A percentile compares a stretch with the other conserved stretches of the same genome.
Evolutionary conservation across 148 eudicot genomes (phyloP).

Genomic region (Chenopodium formosanum): DNA sequence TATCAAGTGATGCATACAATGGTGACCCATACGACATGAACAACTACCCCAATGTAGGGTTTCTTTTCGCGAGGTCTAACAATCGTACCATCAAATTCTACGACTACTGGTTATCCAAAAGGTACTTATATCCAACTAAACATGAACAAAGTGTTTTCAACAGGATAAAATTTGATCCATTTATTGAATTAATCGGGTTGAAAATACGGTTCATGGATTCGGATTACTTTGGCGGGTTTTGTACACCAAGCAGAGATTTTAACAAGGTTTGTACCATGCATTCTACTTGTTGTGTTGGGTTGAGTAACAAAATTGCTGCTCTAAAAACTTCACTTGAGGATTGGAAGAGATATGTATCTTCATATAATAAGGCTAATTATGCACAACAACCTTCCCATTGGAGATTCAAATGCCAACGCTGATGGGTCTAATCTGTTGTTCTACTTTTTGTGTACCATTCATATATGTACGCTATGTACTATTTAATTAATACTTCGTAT

Average conservation of each 20-base stretch:
- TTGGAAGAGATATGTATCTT: slow-evolving; percentile 23
- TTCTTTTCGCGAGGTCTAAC: slow-evolving; percentile 31
- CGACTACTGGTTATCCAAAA: slow-evolving; percentile 31
- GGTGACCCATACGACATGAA: slow-evolving; percentile 10
- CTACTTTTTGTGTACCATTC: no score
- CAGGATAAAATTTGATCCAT: slow-evolving; percentile 21
- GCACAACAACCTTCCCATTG: slow-evolving; percentile 11
- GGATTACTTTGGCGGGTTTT: slow-evolving; percentile 40
- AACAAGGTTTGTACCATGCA: slow-evolving; percentile 42
- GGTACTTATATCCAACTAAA: slow-evolving; percentile 18
- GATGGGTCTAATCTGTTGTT: no score
- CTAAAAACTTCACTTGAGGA: slow-evolving; percentile 24
- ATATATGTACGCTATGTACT: no score
- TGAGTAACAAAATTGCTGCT: slow-evolving; percentile 32
- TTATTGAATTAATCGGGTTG: slow-evolving; percentile 25
- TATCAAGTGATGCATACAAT: slow-evolving; percentile 25
- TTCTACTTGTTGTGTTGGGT: slow-evolving; percentile 37
- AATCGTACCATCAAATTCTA: slow-evolving; percentile 29
- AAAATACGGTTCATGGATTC: slow-evolving; percentile 34
- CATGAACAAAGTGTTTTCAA: slow-evolving; percentile 43
- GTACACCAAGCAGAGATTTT: slow-evolving; percentile 38
- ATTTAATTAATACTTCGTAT: no score
- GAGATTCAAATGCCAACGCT: neutral
- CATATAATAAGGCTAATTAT: no score
- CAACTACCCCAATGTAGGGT: slow-evolving; percentile 32